These are phyloP conservation scores for Pseudogymnoascus sp. DNA, from an alignment of 2,329 filamentous ascomycete genomes.

Conservation along the genomic window DNA sequence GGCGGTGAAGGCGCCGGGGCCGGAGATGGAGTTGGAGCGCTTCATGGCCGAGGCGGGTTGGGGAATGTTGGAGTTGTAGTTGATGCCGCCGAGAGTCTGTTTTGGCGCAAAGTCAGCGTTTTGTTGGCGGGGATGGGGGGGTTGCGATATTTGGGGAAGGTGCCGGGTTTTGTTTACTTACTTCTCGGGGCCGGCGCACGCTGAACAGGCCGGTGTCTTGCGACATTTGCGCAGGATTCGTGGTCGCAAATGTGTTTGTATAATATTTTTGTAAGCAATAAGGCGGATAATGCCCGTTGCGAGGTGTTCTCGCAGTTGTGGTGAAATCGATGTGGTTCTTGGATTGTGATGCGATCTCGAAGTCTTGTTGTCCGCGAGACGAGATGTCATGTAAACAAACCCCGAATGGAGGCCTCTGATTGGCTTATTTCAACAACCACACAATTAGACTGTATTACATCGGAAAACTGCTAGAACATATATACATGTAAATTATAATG, in stretches of 20 bases:
- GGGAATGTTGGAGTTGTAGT: constrained; percentile 74
- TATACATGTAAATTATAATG: not conserved
- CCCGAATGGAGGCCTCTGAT: constrained; percentile 16
- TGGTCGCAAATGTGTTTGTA: not conserved
- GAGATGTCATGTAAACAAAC: constrained; percentile 27
- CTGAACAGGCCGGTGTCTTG: constrained; percentile 85
- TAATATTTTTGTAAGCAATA: not conserved
- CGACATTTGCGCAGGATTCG: constrained; percentile 53
- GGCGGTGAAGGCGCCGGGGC: constrained; percentile 54
- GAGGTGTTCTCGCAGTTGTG: not conserved
- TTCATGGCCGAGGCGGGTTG: constrained; percentile 92
- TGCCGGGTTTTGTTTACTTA: constrained; percentile 37
- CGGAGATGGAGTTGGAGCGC: constrained; percentile 71
- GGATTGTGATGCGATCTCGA: not conserved
- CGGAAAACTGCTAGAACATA: not conserved
- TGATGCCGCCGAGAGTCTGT: constrained; percentile 80
- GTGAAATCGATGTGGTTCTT: not conserved
- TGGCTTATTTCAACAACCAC: constrained; percentile 13
- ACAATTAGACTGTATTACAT: not conserved
- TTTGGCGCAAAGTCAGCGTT: constrained; percentile 10
- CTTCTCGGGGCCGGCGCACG: constrained; percentile 84
- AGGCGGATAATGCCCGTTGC: not conserved
- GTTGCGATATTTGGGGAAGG: constrained; percentile 13
- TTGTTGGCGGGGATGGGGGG: not conserved
- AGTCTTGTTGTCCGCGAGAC: constrained; percentile 5